These are phyloP conservation scores for Ceratocystis colombiana DNA, from an alignment of 2,329 filamentous ascomycete genomes.

Conservation along the genomic window DNA sequence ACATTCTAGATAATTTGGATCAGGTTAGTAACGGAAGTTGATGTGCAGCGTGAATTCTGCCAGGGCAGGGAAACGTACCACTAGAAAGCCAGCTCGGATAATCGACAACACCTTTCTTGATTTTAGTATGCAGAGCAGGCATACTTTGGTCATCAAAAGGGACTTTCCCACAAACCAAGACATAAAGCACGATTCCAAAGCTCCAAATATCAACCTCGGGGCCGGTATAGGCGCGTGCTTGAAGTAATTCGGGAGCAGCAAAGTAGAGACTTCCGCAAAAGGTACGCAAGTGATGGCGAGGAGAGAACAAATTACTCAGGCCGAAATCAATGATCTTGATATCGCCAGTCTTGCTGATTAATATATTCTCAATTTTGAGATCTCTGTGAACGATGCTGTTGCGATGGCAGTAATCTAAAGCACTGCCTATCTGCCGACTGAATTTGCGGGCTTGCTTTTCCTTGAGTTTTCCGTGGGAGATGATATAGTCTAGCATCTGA, in stretches of 20 bases:
- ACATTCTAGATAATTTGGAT: conserved; percentile 55
- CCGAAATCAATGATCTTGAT: conserved; percentile 99
- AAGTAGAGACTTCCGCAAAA: conserved; percentile 98
- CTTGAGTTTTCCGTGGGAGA: conserved; percentile 92
- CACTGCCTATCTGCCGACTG: conserved; percentile 90
- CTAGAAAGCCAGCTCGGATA: conserved; percentile 88
- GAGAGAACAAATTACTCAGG: conserved; percentile 89
- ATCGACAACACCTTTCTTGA: conserved; percentile 92
- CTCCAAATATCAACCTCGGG: conserved; percentile 98
- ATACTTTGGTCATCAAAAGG: conserved; percentile 99
- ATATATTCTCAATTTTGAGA: conserved; percentile 96
- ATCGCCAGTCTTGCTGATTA: conserved; percentile 97
- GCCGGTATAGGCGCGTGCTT: conserved; percentile 87
- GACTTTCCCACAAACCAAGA: conserved; percentile 93
- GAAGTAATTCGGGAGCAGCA: conserved; percentile 85
- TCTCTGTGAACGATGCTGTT: conserved; percentile 98
- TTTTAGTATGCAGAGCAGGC: conserved; percentile 95
- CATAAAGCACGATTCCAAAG: conserved; percentile 95
- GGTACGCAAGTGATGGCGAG: conserved; percentile 75
- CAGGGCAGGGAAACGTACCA: conserved; percentile 50
- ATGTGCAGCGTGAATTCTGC: no score
- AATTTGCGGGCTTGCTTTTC: conserved; percentile 98
- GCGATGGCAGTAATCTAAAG: conserved; percentile 91
- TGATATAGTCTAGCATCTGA: conserved; percentile 99
- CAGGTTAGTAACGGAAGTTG: conserved; percentile 10